These are phyloP conservation scores for Colletotrichum cordylinicola DNA, from an alignment of 2,329 filamentous ascomycete species.

Conservation along the genomic window DNA sequence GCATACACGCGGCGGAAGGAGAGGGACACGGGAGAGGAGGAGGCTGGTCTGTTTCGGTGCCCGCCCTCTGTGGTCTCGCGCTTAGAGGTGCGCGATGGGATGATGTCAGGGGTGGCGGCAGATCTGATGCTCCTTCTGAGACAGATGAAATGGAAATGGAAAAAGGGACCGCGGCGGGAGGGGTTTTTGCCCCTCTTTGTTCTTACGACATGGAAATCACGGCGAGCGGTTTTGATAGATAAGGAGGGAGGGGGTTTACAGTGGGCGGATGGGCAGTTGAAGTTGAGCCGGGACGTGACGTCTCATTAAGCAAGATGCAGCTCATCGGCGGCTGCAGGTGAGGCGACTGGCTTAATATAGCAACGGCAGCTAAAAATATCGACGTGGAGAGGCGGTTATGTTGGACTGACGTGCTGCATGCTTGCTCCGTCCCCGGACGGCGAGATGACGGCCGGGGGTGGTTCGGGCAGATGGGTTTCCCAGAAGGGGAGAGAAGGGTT, in stretches of 20 bases:
- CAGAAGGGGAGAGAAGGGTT: neutral
- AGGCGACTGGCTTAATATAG: constrained; percentile 43
- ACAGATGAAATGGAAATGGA: neutral
- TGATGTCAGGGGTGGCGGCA: constrained; percentile 2
- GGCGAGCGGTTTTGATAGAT: neutral
- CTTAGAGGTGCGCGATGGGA: neutral
- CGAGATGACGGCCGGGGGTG: neutral
- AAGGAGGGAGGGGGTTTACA: neutral
- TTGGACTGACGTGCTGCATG: neutral
- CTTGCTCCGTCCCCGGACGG: neutral
- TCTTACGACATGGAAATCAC: neutral
- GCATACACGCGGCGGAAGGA: neutral
- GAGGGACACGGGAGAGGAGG: neutral
- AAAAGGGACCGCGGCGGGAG: neutral
- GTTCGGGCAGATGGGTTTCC: neutral
- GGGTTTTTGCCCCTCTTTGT: neutral
- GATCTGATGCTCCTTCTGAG: neutral
- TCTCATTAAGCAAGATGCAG: constrained; percentile 38
- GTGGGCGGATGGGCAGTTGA: neutral
- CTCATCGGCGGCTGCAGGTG: constrained; percentile 38
- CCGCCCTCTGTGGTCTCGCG: neutral
- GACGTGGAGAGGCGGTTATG: constrained; percentile 3
- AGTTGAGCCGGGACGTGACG: constrained; percentile 28
- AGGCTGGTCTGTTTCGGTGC: neutral
- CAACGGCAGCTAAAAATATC: constrained; percentile 40